phyloP scores from a whole-genome alignment of 2,329 filamentous ascomycete genomes.

The Pseudopyrenochaeta lycopersici region DNA sequence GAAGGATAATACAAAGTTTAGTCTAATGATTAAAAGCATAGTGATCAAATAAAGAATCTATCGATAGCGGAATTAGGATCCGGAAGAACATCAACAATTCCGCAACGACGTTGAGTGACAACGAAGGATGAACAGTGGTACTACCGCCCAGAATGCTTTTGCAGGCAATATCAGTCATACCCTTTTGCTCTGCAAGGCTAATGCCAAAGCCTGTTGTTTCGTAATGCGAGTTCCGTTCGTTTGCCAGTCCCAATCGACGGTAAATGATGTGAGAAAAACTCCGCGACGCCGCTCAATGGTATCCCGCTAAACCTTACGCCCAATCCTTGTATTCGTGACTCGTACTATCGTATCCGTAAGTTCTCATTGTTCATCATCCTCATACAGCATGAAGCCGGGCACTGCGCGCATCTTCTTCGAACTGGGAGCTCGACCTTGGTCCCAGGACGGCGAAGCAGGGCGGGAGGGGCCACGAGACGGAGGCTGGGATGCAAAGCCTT shows the following conservation, averaged over 20 bases:
- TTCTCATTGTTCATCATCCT: conserved; percentile 24
- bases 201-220: not conserved
- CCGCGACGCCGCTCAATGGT: conserved; percentile 25
- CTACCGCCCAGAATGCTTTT: conserved; percentile 3
- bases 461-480: conserved; percentile 32
- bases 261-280: conserved; percentile 2
- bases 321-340: conserved; percentile 22
- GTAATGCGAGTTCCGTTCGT: not conserved
- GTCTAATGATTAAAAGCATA: conserved; percentile 31
- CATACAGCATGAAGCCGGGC: conserved; percentile 27
- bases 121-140: conserved; percentile 5
- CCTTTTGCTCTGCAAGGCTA: conserved; percentile 2
- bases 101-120: not conserved
- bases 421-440: conserved; percentile 27
- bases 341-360: conserved; percentile 20
- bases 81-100: not conserved
- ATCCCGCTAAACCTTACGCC: conserved; percentile 11
- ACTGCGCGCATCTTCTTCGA: conserved; percentile 31
- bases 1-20: conserved; percentile 10
- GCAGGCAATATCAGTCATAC: conserved; percentile 4
- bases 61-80: not conserved
- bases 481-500: conserved; percentile 36
- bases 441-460: conserved; percentile 41
- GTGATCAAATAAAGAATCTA: conserved; percentile 16
- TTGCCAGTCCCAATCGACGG: not conserved